A percentile compares a stretch with the other conserved stretches of the same genome.
These are phyloP conservation scores for Aphanoascus verrucosus DNA, from an alignment of 2,329 filamentous ascomycete genomes.

Conservation along the genomic window DNA sequence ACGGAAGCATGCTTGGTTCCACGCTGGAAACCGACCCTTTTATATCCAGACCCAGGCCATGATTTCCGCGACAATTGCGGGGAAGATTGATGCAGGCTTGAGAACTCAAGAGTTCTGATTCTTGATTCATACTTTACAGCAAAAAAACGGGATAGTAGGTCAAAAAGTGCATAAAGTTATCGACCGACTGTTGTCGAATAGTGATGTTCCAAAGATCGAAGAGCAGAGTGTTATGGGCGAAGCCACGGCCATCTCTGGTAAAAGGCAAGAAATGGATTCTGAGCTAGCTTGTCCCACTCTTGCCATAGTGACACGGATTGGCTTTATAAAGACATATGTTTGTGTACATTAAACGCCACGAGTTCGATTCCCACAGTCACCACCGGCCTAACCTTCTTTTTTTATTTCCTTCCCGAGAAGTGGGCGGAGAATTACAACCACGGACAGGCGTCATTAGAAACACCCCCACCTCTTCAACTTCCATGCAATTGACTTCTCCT, in stretches of 20 bases:
- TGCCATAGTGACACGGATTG: slow-evolving; percentile 17
- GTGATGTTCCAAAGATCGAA: slow-evolving; percentile 45
- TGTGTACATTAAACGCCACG: not conserved
- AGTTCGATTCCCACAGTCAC: slow-evolving; percentile 24
- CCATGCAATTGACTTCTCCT: not conserved
- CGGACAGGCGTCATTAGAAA: not conserved
- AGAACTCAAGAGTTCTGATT: too few relatives aligned
- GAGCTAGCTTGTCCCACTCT: slow-evolving; percentile 60
- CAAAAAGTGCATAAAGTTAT: slow-evolving; percentile 29
- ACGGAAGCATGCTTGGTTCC: not conserved
- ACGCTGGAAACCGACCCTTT: not conserved
- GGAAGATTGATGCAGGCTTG: not conserved
- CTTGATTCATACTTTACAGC: not conserved
- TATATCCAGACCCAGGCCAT: not conserved
- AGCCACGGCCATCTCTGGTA: slow-evolving; percentile 68
- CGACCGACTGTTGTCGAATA: slow-evolving; percentile 38
- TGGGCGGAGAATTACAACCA: not conserved
- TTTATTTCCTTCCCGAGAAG: not conserved
- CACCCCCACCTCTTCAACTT: slow-evolving; percentile 2
- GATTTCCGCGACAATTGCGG: not conserved
- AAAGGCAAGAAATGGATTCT: slow-evolving; percentile 70
- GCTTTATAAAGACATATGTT: not conserved
- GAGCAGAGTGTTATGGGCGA: slow-evolving; percentile 49
- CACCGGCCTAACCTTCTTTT: not conserved
- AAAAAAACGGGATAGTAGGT: slow-evolving; percentile 4